Base-by-base conservation (phyloP, 768 basidiomycete genomes). In the Lentinula lateritia region DNA sequence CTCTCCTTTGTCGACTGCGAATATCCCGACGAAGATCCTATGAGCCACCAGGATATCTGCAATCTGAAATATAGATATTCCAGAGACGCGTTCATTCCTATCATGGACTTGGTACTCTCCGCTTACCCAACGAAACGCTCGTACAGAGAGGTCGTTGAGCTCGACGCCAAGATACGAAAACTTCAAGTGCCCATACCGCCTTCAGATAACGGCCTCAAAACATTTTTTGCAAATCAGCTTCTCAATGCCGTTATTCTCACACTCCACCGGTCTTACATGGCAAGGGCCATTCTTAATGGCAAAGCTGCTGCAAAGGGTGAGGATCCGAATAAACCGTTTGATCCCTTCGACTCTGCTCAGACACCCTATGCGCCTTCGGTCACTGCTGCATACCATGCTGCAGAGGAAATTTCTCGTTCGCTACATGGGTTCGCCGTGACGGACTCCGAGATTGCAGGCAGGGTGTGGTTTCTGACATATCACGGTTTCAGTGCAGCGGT, bases 381-480 rank as follows among this genome's bases (percentile, higher is more conserved):
- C 7, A n/a, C 16, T 15, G 48, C 58, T 18, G 58, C 58, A 9
- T 59, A 59, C 28, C 58, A 50, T n/a, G 32, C 58, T 8, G 28
- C 58, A 23, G 28, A 50, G 20, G 58, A 59, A 34, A 59, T 59
- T n/a, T 34, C 48, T 39, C 43, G 38, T 13, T 32, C 58, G 7
- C 32, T 50, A 5, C 58, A 48, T 50, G 48, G 48, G 3, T 50
- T 59, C 34, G 38, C 12, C 15, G 48, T 34, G 7, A 35, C 35
- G 38, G 48, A 59, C 15, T 34, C 32, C 18, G 58, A 59, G 34
- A 48, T 59, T n/a, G 43, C 48, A 16, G 48, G 58, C 13, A 46
- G 58, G 23, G 58, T 59, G 28, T 59, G 58, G 58, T 59, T 59
- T n/a, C 36, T 59, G n/a, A 59, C 58, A 36, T 59, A 59, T 59